phyloP scores from a whole-genome alignment of 257 asterid genomes.

The Scutellaria baicalensis region DNA sequence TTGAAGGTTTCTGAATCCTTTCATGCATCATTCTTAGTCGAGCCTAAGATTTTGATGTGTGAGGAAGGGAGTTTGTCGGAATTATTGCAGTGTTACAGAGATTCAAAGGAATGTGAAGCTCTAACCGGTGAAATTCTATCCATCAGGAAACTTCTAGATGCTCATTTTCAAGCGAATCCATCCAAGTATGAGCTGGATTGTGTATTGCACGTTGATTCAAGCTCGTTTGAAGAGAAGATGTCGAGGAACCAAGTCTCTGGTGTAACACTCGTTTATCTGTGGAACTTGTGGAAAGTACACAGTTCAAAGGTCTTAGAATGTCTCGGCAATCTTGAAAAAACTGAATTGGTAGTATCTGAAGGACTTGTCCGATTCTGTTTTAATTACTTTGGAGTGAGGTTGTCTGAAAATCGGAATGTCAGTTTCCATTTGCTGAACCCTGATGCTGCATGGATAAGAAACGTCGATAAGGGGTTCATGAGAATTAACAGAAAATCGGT shows the following conservation, averaged over 20 bases:
- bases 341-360: not conserved
- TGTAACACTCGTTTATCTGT: slow-evolving; percentile 33
- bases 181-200: slow-evolving; percentile 30
- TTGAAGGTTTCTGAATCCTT: slow-evolving; percentile 20
- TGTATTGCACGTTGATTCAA: slow-evolving; percentile 9
- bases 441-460: slow-evolving; percentile 40
- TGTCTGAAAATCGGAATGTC: not conserved
- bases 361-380: slow-evolving; percentile 24
- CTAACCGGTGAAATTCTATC: slow-evolving; percentile 23
- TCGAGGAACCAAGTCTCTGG: slow-evolving; percentile 25
- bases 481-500: slow-evolving; percentile 8
- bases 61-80: slow-evolving; percentile 17
- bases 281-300: slow-evolving; percentile 35
- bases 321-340: slow-evolving; percentile 19
- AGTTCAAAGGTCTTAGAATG: slow-evolving; percentile 22
- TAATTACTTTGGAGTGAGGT: slow-evolving; percentile 50
- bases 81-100: slow-evolving; percentile 18
- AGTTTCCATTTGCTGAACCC: slow-evolving; percentile 34
- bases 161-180: slow-evolving; percentile 22
- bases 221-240: slow-evolving; percentile 17
- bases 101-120: slow-evolving; percentile 14
- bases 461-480: slow-evolving; percentile 15
- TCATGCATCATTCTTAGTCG: slow-evolving; percentile 19
- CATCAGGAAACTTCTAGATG: slow-evolving; percentile 33
- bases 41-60: slow-evolving; percentile 25